Evolutionary conservation across 139 green algal species (phyloP).

Genomic region (Auxenochlorella pyrenoidosa): DNA sequence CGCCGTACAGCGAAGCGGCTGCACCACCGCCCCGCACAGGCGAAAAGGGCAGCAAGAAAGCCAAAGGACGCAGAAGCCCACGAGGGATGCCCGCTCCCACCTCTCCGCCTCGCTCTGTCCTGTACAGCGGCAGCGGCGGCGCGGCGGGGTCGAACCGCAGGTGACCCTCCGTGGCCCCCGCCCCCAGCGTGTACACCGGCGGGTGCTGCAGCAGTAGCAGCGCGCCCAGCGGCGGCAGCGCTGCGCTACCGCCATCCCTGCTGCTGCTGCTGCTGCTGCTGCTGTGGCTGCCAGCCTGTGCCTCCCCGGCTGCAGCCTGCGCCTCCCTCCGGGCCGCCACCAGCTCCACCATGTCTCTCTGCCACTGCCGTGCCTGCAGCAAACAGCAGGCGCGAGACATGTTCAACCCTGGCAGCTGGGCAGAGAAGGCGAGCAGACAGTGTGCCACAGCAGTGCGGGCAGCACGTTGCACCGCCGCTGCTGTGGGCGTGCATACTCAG

Average conservation of each 20-base stretch:
- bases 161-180: constrained; percentile 58
- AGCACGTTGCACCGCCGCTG: neutral
- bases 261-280: neutral
- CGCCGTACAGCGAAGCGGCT: no score
- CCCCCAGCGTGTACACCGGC: constrained; percentile 81
- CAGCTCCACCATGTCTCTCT: constrained; percentile 50
- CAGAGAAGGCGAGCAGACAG: neutral
- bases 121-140: constrained; percentile 64
- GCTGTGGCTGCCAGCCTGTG: neutral
- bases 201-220: constrained; percentile 79
- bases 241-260: neutral
- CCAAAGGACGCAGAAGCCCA: no score
- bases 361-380: constrained; percentile 49
- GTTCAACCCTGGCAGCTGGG: neutral
- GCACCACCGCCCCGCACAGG: no score
- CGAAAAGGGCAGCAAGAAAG: no score
- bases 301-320: neutral
- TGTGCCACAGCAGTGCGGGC: neutral
- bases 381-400: no score
- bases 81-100: no score
- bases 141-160: constrained; percentile 69
- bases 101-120: constrained; percentile 82
- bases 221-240: constrained; percentile 2
- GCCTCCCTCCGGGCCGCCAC: neutral
- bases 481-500: no score